These are phyloP conservation scores for Curvularia spicifera DNA, from an alignment of 2,329 filamentous ascomycete species.

Conservation along the genomic window DNA sequence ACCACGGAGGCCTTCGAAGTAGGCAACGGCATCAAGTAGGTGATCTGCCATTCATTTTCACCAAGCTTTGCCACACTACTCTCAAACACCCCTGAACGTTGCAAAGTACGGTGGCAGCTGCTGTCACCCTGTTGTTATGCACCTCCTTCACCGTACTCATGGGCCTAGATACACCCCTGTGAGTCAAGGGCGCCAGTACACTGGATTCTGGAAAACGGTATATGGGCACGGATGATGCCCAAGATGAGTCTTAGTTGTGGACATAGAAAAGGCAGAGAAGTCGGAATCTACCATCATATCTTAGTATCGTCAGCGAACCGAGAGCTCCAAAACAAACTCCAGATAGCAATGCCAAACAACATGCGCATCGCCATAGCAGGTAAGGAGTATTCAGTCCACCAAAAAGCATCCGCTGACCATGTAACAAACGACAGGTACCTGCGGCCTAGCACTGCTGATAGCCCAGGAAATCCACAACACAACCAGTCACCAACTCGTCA, in stretches of 20 bases:
- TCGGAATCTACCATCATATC: constrained; percentile 2
- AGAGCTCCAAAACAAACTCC: neutral
- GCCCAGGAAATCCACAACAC: constrained; percentile 65
- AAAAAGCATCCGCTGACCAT: neutral
- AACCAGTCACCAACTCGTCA: constrained; percentile 70
- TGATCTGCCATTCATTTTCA: constrained; percentile 11
- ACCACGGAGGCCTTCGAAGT: constrained; percentile 28
- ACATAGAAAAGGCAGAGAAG: constrained; percentile 10
- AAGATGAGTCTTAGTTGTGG: constrained; percentile 8
- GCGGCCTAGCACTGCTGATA: constrained; percentile 64
- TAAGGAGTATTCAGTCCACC: neutral
- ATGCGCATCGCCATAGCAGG: constrained; percentile 67
- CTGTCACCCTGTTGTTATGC: constrained; percentile 20
- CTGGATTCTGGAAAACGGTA: constrained; percentile 22
- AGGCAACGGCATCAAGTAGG: constrained; percentile 38
- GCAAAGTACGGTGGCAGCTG: constrained; percentile 34
- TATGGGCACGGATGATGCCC: constrained; percentile 11
- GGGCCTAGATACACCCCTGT: constrained; percentile 25
- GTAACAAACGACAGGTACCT: constrained; percentile 53
- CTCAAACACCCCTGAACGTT: constrained; percentile 24
- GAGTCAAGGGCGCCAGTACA: constrained; percentile 38
- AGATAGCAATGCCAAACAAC: constrained; percentile 43
- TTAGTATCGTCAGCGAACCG: constrained; percentile 2
- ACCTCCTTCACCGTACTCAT: constrained; percentile 35
- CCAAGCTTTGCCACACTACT: constrained; percentile 11